phyloP scores from a whole-genome alignment of 352 stramenopile species.

The Pythium plurisporium region DNA sequence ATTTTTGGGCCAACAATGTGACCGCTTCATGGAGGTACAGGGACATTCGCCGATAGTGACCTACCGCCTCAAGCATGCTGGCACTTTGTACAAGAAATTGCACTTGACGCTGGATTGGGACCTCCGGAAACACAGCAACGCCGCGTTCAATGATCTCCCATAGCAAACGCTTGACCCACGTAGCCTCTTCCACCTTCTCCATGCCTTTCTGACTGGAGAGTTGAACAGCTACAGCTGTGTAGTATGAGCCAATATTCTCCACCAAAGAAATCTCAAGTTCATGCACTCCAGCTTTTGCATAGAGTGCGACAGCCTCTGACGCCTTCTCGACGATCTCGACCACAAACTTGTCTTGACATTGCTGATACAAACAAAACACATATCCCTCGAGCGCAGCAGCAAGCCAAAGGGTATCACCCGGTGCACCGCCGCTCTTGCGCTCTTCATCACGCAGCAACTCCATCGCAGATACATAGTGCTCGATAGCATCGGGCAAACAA shows the following conservation, averaged over 20 bases:
- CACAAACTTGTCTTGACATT: constrained; percentile 49
- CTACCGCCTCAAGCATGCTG: constrained; percentile 61
- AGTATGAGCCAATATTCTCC: constrained; percentile 70
- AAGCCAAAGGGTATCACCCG: constrained; percentile 71
- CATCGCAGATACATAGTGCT: constrained; percentile 65
- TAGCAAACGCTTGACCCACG: constrained; percentile 69
- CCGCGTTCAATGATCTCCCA: constrained; percentile 67
- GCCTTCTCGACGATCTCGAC: constrained; percentile 77
- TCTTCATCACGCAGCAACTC: constrained; percentile 79
- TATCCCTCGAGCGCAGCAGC: constrained; percentile 76
- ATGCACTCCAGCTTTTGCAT: constrained; percentile 52
- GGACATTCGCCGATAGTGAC: constrained; percentile 54
- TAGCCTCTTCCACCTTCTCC: constrained; percentile 43
- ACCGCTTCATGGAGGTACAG: constrained; percentile 72
- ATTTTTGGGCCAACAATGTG: constrained; percentile 10
- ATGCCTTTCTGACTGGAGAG: constrained; percentile 15
- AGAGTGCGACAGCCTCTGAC: constrained; percentile 64
- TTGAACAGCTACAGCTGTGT: constrained; percentile 40
- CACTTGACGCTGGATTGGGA: constrained; percentile 46
- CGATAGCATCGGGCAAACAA: constrained; percentile 57
- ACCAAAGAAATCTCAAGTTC: constrained; percentile 75
- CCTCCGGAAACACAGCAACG: constrained; percentile 42
- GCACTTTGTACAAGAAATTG: constrained; percentile 62
- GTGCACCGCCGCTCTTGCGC: constrained; percentile 39
- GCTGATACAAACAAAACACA: constrained; percentile 50